Evolutionary conservation across 2,329 filamentous ascomycete genomes (phyloP), one percentile per base, ranked within the genome.

Genomic region (Sphaerulina musiva): DNA sequence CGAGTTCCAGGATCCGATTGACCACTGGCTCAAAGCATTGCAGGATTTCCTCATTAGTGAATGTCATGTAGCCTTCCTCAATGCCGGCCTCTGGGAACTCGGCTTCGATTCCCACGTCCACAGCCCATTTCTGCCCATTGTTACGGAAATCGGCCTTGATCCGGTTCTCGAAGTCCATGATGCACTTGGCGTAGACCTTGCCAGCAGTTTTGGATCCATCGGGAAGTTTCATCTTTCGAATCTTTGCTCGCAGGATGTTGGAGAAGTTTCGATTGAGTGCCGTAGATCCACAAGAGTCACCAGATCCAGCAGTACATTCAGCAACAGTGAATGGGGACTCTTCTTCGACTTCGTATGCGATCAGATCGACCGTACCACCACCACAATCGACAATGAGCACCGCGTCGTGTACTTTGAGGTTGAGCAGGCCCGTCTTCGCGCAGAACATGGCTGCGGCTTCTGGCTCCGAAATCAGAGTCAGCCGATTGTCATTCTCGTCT

Each of bases 61-160:
- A 98, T 2, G 92, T 97, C 93, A 98, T 98, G 77, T 96, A 97
- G 48, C 93, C 92, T 73, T 98, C 93, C 75, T 97, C 93, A 64
- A 98, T 97, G 64, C 90, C 91, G 32, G 93, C 93, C 69, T 97
- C 93, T 39, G 92, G 92, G 76, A 95, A 97, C 69, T 97, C 93
- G 42, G 92, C 90, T 77, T 98, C 93, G 66, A 98, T 97, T 68
- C 93, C 93, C 47, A 98, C 93, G 70, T 98, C 93, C 17, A 97
- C 66, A 43, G 93, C 93, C 93, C 93, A 97, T 73, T 97, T 97
- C 73, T 97, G 92, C 47, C 92, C 91, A 72, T 96, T 97, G 77
- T 97, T 97, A 61, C 93, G 84, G 85, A 98, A 98, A 73, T 97
- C 93, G 47, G 93, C 93, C 80, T 98, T 98, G 81, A 98, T 96